These are phyloP conservation scores for Cyclotella distinguenda DNA, from an alignment of 108 stramenopile genomes.

Conservation along the genomic window DNA sequence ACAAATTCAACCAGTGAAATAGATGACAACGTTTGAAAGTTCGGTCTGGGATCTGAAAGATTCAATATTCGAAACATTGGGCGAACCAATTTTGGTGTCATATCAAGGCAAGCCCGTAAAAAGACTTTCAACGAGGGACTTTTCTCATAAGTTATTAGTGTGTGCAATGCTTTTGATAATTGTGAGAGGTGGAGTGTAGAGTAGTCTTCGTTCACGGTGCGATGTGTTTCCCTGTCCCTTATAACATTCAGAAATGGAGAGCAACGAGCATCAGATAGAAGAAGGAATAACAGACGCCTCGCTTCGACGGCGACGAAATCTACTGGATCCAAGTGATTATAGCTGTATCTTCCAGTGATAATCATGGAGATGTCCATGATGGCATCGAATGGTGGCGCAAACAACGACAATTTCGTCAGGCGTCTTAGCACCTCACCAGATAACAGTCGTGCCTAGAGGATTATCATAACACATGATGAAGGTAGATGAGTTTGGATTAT, in stretches of 20 bases:
- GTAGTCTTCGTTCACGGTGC: constrained; percentile 18
- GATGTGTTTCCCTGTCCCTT: not conserved
- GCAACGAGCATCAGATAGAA: constrained; percentile 45
- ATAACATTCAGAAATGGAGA: constrained; percentile 59
- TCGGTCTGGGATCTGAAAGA: constrained; percentile 60
- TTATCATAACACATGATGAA: not conserved
- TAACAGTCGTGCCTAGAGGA: constrained; percentile 42
- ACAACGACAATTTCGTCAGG: constrained; percentile 47
- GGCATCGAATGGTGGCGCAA: constrained; percentile 55
- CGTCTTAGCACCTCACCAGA: constrained; percentile 53
- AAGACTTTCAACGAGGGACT: constrained; percentile 43
- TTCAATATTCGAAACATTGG: constrained; percentile 50
- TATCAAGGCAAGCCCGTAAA: constrained; percentile 42
- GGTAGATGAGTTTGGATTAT: not conserved
- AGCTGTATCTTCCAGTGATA: constrained; percentile 32
- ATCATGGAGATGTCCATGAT: constrained; percentile 19
- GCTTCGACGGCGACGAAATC: constrained; percentile 51
- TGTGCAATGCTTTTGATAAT: constrained; percentile 38
- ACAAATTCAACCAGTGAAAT: constrained; percentile 53
- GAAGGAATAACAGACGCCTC: constrained; percentile 58
- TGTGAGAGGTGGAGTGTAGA: constrained; percentile 19
- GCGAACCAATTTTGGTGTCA: constrained; percentile 52
- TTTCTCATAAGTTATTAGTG: constrained; percentile 36
- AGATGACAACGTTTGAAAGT: constrained; percentile 51
- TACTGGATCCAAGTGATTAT: constrained; percentile 16